A percentile compares a stretch with the other conserved stretches of the same genome.
phyloP scores from a whole-genome alignment of 2,329 filamentous ascomycete species.

The Paecilomyces dactylethromorphus region DNA sequence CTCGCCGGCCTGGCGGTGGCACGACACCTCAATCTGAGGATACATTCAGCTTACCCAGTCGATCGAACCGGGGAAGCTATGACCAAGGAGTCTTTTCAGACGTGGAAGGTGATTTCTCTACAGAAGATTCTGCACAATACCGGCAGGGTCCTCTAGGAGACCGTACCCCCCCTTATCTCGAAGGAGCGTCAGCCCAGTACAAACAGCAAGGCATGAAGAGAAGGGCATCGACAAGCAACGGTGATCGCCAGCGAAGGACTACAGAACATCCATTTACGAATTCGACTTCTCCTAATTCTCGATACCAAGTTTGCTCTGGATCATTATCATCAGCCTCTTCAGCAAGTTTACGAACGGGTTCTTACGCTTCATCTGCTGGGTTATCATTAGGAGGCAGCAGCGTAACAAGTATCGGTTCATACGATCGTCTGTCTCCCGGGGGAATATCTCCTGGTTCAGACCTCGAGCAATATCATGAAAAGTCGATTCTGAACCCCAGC shows the following conservation, averaged over 20 bases:
- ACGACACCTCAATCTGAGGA: constrained; percentile 46
- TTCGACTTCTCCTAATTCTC: constrained; percentile 47
- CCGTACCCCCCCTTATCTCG: constrained; percentile 29
- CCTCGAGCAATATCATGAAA: constrained; percentile 47
- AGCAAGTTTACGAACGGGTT: constrained; percentile 53
- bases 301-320: constrained; percentile 51
- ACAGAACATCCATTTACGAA: constrained; percentile 49
- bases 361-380: constrained; percentile 55
- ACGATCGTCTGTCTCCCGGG: constrained; percentile 55
- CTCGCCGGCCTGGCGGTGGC: constrained; percentile 42
- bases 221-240: constrained; percentile 49
- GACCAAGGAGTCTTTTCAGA: constrained; percentile 53
- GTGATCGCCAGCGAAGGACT: constrained; percentile 50
- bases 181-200: constrained; percentile 21
- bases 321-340: constrained; percentile 63
- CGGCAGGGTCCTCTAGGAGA: constrained; percentile 34
- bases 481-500: constrained; percentile 42
- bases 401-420: constrained; percentile 58
- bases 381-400: constrained; percentile 57
- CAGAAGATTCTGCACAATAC: constrained; percentile 30
- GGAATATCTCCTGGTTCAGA: constrained; percentile 54
- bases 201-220: constrained; percentile 54
- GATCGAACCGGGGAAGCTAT: constrained; percentile 56
- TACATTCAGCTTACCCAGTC: constrained; percentile 41
- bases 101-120: constrained; percentile 35